phyloP scores from a whole-genome alignment of 2,329 filamentous ascomycete genomes.

The Alternaria ventricosa region DNA sequence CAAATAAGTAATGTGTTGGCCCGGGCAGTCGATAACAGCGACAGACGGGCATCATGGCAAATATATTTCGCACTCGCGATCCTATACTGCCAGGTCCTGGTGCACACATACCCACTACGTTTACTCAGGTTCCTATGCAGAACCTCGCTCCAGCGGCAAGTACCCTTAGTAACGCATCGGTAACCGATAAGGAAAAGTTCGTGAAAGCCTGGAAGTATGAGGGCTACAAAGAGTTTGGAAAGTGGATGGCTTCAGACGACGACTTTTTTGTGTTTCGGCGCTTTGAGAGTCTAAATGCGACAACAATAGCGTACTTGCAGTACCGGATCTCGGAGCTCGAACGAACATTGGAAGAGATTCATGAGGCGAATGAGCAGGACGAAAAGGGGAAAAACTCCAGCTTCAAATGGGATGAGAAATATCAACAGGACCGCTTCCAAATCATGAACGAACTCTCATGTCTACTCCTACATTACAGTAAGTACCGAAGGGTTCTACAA shows the following conservation, averaged over 20 bases:
- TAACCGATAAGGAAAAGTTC: background rate
- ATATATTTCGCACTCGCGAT: too few relatives aligned
- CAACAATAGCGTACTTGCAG: conserved; percentile 33
- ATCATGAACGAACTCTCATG: conserved; percentile 23
- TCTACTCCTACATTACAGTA: background rate
- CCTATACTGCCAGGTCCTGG: too few relatives aligned
- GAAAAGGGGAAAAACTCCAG: conserved; percentile 16
- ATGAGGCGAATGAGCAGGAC: background rate
- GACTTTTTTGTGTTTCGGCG: conserved; percentile 40
- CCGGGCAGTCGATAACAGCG: background rate
- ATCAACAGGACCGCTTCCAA: conserved; percentile 7
- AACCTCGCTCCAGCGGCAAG: too few relatives aligned
- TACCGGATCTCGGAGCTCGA: conserved; percentile 25
- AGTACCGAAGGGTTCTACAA: too few relatives aligned
- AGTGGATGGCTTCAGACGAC: conserved; percentile 40
- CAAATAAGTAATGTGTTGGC: background rate
- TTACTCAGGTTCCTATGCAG: too few relatives aligned
- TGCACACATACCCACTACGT: too few relatives aligned
- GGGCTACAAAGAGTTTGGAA: conserved; percentile 35
- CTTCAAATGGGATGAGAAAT: conserved; percentile 20
- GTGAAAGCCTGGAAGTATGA: conserved; percentile 27
- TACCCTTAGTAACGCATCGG: too few relatives aligned
- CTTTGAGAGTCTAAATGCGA: conserved; percentile 33
- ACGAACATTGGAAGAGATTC: conserved; percentile 1
- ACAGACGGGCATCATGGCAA: too few relatives aligned